Evolutionary conservation across 2,329 filamentous ascomycete species (phyloP).

Genomic region (Ascochyta clinopodiicola): DNA sequence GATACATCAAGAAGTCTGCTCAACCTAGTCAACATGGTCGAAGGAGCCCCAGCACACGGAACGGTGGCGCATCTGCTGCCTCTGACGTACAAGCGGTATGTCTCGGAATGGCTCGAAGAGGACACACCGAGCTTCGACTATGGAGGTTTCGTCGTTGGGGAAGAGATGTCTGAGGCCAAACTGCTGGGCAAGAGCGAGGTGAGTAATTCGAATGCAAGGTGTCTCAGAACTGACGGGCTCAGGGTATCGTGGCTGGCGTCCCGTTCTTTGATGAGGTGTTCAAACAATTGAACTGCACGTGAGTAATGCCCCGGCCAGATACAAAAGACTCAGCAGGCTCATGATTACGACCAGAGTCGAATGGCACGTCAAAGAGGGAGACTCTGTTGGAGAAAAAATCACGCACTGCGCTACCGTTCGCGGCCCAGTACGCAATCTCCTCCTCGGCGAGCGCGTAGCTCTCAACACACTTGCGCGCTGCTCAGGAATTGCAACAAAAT

Average conservation of each 20-base stretch:
- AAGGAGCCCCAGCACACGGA: constrained; percentile 65
- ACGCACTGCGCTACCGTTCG: constrained; percentile 78
- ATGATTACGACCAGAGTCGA: constrained; percentile 59
- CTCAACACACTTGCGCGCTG: constrained; percentile 90
- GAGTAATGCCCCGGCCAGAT: constrained; percentile 38
- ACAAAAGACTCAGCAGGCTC: background rate
- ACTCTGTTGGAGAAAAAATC: constrained; percentile 62
- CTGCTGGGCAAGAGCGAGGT: constrained; percentile 65
- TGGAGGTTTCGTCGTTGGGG: constrained; percentile 93
- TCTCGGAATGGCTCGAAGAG: constrained; percentile 88
- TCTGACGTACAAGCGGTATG: constrained; percentile 79
- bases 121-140: constrained; percentile 98
- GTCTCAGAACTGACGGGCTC: background rate
- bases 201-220: constrained; percentile 19
- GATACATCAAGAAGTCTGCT: background rate
- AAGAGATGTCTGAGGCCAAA: constrained; percentile 58
- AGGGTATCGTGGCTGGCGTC: constrained; percentile 85
- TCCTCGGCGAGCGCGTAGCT: constrained; percentile 92
- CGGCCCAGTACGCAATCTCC: constrained; percentile 80
- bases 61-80: constrained; percentile 78
- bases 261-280: constrained; percentile 98
- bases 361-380: constrained; percentile 84
- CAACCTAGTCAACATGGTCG: constrained; percentile 28
- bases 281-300: constrained; percentile 81
- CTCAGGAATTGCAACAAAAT: constrained; percentile 82